Evolutionary conservation across 2,329 filamentous ascomycete species (phyloP).

Genomic region (Pseudocercospora macadamiae): DNA sequence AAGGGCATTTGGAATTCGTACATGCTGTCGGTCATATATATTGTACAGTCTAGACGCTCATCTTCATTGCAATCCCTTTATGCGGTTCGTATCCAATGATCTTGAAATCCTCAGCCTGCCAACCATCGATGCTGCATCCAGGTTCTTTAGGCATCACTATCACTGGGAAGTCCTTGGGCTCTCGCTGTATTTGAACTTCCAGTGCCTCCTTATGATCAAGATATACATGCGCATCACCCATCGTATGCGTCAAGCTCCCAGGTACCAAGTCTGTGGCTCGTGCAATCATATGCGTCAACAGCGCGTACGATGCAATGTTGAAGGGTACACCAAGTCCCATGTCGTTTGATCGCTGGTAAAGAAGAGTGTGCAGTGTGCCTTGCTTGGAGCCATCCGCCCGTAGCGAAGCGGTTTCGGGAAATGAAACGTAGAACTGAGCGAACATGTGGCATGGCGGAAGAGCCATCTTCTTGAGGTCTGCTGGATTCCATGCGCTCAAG

Average conservation of each 20-base stretch:
- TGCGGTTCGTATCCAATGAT: conserved; percentile 88
- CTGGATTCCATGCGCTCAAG: conserved; percentile 90
- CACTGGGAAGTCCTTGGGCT: conserved; percentile 79
- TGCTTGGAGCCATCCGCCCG: conserved; percentile 45
- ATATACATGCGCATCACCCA: conserved; percentile 99
- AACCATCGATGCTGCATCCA: conserved; percentile 81
- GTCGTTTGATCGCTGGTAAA: conserved; percentile 94
- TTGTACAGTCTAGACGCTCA: conserved; percentile 86
- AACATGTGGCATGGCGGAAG: conserved; percentile 97
- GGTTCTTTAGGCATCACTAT: conserved; percentile 71
- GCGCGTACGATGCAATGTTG: conserved; percentile 93
- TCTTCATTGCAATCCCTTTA: conserved; percentile 95
- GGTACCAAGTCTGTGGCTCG: conserved; percentile 82
- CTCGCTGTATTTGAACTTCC: conserved; percentile 74
- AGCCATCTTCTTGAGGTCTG: conserved; percentile 83
- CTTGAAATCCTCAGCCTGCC: conserved; percentile 85
- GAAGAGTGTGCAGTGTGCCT: conserved; percentile 79
- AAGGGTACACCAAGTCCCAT: conserved; percentile 98
- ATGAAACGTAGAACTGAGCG: conserved; percentile 91
- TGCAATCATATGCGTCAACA: conserved; percentile 94
- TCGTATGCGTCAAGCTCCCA: conserved; percentile 87
- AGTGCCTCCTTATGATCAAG: conserved; percentile 88
- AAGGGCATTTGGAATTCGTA: too few relatives aligned
- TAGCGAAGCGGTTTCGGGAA: conserved; percentile 50
- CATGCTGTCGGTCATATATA: too few relatives aligned